phyloP scores from a whole-genome alignment of 768 basidiomycete species.

The Myochromella boudieri region DNA sequence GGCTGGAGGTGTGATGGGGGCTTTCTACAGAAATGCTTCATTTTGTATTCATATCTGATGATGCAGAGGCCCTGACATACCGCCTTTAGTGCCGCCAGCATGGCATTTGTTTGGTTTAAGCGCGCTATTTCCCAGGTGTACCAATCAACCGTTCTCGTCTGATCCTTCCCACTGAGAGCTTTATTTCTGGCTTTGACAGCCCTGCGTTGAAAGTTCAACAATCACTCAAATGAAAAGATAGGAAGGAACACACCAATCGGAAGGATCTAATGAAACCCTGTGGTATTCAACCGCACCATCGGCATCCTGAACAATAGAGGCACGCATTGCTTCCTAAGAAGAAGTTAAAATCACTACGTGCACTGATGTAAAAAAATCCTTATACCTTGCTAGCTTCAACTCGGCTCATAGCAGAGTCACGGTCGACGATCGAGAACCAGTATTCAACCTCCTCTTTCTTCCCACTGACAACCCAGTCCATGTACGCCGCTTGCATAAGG shows the following conservation, averaged over 20 bases:
- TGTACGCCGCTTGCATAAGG: slow-evolving; percentile 1
- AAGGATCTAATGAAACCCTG: not conserved
- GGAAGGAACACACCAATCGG: not conserved
- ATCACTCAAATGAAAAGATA: not conserved
- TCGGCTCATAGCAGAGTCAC: not conserved
- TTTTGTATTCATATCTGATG: not conserved
- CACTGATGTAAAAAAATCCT: not conserved
- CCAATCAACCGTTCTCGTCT: slow-evolving; percentile 2
- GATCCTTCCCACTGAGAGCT: not conserved
- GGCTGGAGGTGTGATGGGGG: not conserved
- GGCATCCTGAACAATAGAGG: not conserved
- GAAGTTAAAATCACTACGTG: not conserved
- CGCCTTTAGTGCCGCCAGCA: slow-evolving; percentile 3
- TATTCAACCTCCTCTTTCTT: slow-evolving; percentile 4
- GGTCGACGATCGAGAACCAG: slow-evolving; percentile 1
- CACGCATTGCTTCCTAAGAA: not conserved
- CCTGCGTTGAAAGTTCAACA: not conserved
- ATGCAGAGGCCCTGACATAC: not conserved
- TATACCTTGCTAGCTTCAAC: not conserved
- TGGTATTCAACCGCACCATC: not conserved
- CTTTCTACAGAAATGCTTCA: not conserved
- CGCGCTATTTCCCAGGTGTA: slow-evolving; percentile 10
- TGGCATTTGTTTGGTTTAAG: slow-evolving; percentile 2
- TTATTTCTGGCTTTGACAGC: not conserved
- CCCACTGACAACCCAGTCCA: slow-evolving; percentile 2